Evolutionary conservation across 129 eudicot genomes (phyloP), one percentile per base, ranked within the genome.

Genomic region (Saussurea involucrata): DNA sequence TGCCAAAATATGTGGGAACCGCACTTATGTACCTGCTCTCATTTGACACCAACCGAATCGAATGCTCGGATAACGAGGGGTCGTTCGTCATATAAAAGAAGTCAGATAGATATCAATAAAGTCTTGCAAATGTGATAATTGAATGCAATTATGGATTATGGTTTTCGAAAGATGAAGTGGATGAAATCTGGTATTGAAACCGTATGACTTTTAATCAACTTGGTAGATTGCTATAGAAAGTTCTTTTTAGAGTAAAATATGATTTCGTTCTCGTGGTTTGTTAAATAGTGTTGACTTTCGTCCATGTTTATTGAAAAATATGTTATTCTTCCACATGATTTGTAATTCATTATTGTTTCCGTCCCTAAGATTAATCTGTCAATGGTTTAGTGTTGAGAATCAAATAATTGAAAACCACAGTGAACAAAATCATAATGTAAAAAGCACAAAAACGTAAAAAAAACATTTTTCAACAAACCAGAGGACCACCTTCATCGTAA

Each of bases 1-100:
- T 24, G 69, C 79, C 74, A 80, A 55, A 80, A 80, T 4, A 73
- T 33, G 77, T 78, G 82, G 82, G 64, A 29, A 63, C 80, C 73
- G 44, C 53, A 31, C 33, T 66, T 67, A 67, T 32, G 74, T 20
- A 80, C 78, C 79, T 49, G 42, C 83, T 80, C 79, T 64, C 66
- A 53, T 76, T 37, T 61, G 60, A 18, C 60, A 34, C n/a, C 49
- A 69, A 57, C 33, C 8, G 24, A 44, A 69, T 34, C 63, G 11
- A 57, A 28, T 36, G 64, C 49, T 17, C 9, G 18, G 61, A 53
- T 53, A 53, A 53, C 24, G 9, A 53, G 22, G 22, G 61, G 61
- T 53, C 22, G 61, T 53, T 6, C 22, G 22, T 53, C n/a, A 53
- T 22, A 22, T 53, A 17, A 28, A 32, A 9, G 8, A 37, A 36